Percentiles rank a stretch among this genome's conserved stretches.
Evolutionary conservation across 2,329 filamentous ascomycete species (phyloP).

Genomic region (Microcyclosporella mali): DNA sequence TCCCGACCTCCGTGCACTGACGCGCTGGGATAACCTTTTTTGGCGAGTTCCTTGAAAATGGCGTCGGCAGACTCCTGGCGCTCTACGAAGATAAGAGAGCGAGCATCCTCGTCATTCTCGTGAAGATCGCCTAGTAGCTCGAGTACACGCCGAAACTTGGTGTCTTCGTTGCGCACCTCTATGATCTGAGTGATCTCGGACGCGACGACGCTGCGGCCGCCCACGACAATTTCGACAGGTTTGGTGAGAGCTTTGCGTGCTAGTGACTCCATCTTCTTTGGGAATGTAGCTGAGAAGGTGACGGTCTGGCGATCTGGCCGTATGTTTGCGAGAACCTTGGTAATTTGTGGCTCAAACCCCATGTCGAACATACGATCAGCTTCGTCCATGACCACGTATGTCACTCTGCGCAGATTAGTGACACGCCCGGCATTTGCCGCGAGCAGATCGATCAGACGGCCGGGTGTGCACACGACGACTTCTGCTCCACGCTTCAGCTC

Average conservation of each 20-base stretch:
- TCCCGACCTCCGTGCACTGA: conserved; percentile 93
- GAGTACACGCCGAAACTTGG: conserved; percentile 77
- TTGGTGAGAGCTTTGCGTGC: conserved; percentile 81
- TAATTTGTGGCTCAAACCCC: conserved; percentile 97
- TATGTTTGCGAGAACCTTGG: conserved; percentile 90
- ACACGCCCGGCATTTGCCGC: conserved; percentile 91
- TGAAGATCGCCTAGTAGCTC: conserved; percentile 84
- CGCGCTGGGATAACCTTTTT: conserved; percentile 83
- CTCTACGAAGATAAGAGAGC: conserved; percentile 61
- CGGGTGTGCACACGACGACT: conserved; percentile 90
- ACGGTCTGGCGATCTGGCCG: conserved; percentile 90
- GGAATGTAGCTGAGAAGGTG: conserved; percentile 94
- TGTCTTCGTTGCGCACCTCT: conserved; percentile 73
- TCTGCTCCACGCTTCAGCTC: conserved; percentile 92
- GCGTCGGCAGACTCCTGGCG: conserved; percentile 33
- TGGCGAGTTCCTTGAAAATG: conserved; percentile 65
- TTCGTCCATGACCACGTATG: conserved; percentile 93
- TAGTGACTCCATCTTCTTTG: conserved; percentile 81
- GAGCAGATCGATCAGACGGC: conserved; percentile 89
- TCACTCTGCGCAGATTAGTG: conserved; percentile 81
- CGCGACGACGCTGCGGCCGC: conserved; percentile 66
- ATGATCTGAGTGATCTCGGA: conserved; percentile 83
- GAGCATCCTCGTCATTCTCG: conserved; percentile 78
- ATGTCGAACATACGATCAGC: conserved; percentile 99
- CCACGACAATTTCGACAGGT: conserved; percentile 86